Base-by-base conservation (phyloP, 192 early-diverging fungal species). In the Entomortierella beljakovae region DNA sequence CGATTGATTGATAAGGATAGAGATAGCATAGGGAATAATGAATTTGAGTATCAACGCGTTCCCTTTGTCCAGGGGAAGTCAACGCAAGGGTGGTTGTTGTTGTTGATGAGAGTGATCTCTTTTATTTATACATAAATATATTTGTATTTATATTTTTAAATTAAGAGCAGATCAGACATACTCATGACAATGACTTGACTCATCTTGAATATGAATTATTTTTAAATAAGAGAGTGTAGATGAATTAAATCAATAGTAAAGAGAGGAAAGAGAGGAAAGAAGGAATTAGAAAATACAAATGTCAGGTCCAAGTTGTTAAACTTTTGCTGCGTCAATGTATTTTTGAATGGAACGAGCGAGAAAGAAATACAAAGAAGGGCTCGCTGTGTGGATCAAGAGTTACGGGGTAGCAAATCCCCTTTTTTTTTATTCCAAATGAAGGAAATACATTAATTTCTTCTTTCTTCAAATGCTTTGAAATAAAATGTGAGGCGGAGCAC, bases 101-200 rank as follows among this genome's bases (percentile, higher is more conserved):
- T 40, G 49, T 18, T 49, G 43, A 26, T 46, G 26, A 22, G 58
- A 26, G 38, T 42, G 38, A 43, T 60, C 25, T 2, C 22, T 3
- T 32, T 31, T 57, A 18, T 56, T 31, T n/a, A n/a, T 28, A 46
- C 20, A 16, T 3, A 16, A 2, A 16, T 11, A 46, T 11, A 46
- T 46, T 5, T 5, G 43, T 11, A 4, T 3, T 20, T 46, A 20
- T 20, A 20, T 20, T 46, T 20, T 46, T 46, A 20, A 20, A 20
- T 3, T 6, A 38, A 15, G 15, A 15, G 43, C 15, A 20, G 43
- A 46, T 46, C 43, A 46, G 43, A 73, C 90, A 71, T 87, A 93
- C 91, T 96, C 82, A 96, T 89, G 25, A 96, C 95, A 82, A 96
- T 90, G 57, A 96, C 93, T 57, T 92, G 94, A 55, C 92, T 92